These are phyloP conservation scores for Bjerkandera adusta DNA, from an alignment of 1,284 basidiomycete species.

Conservation along the genomic window DNA sequence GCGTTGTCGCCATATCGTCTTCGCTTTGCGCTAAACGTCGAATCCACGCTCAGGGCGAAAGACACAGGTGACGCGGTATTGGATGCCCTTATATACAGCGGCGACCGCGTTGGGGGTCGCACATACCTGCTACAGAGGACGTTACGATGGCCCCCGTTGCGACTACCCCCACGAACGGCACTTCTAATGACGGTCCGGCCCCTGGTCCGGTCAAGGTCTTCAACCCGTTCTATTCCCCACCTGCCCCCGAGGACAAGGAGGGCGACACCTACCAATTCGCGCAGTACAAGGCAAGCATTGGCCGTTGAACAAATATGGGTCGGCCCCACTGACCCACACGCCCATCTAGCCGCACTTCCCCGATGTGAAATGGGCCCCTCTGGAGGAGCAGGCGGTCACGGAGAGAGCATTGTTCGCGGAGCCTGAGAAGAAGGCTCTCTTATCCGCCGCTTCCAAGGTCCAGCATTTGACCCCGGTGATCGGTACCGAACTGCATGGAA, in stretches of 20 bases:
- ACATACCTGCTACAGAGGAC: not conserved
- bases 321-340: slow-evolving; percentile 2
- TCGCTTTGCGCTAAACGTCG: slow-evolving; percentile 16
- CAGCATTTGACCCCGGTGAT: slow-evolving; percentile 61
- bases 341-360: slow-evolving; percentile 60
- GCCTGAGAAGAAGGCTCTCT: slow-evolving; percentile 53
- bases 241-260: slow-evolving; percentile 40
- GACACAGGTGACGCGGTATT: slow-evolving; percentile 2
- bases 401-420: slow-evolving; percentile 67
- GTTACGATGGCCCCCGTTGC: slow-evolving; percentile 46
- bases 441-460: slow-evolving; percentile 57
- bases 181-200: slow-evolving; percentile 10
- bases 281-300: slow-evolving; percentile 52
- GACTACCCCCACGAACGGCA: slow-evolving; percentile 25
- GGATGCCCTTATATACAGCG: slow-evolving; percentile 12
- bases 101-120: not conserved
- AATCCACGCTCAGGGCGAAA: no score
- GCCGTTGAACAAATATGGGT: slow-evolving; percentile 1
- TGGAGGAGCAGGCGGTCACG: slow-evolving; percentile 53
- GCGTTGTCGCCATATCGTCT: slow-evolving; percentile 21
- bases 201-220: slow-evolving; percentile 30
- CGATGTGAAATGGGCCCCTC: slow-evolving; percentile 59
- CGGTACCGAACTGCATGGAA: slow-evolving; percentile 61
- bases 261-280: slow-evolving; percentile 54
- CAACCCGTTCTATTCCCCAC: slow-evolving; percentile 71